Evolutionary conservation across 225 moss, liverwort and hornwort genomes (phyloP).

Genomic region (Rhytidiadelphus loreus): DNA sequence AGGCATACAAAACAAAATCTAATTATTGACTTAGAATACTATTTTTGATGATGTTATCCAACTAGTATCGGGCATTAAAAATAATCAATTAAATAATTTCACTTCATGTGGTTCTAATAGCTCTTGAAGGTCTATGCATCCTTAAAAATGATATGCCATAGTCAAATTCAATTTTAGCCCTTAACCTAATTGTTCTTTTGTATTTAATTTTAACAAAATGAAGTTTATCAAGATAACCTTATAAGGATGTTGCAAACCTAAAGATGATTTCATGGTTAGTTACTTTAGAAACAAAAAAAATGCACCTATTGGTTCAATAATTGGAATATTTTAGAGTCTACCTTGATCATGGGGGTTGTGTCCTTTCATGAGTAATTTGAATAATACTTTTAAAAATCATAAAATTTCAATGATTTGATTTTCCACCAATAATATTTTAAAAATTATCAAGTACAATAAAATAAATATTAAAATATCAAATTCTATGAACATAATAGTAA

Average conservation of each 20-base stretch:
- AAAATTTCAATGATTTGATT: background rate
- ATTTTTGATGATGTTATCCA: background rate
- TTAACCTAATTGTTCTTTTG: background rate
- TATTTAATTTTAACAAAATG: background rate
- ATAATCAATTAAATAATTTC: too few relatives aligned
- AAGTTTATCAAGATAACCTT: background rate
- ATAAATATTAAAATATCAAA: too few relatives aligned
- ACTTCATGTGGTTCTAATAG: background rate
- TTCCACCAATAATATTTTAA: background rate
- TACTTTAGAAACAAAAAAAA: background rate
- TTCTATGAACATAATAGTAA: background rate
- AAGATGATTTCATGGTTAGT: background rate
- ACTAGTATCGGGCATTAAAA: accelerated
- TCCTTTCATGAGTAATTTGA: background rate
- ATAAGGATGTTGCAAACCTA: accelerated
- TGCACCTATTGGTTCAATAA: background rate
- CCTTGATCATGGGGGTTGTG: accelerated
- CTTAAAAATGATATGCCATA: background rate
- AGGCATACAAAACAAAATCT: background rate
- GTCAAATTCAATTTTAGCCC: background rate
- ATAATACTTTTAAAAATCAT: background rate
- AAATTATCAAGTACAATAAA: background rate
- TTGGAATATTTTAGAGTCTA: background rate
- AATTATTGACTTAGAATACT: background rate
- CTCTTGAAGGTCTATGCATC: background rate